Evolutionary conservation across 2,329 filamentous ascomycete genomes (phyloP).

Genomic region (Chrysoporthe austroafricana): DNA sequence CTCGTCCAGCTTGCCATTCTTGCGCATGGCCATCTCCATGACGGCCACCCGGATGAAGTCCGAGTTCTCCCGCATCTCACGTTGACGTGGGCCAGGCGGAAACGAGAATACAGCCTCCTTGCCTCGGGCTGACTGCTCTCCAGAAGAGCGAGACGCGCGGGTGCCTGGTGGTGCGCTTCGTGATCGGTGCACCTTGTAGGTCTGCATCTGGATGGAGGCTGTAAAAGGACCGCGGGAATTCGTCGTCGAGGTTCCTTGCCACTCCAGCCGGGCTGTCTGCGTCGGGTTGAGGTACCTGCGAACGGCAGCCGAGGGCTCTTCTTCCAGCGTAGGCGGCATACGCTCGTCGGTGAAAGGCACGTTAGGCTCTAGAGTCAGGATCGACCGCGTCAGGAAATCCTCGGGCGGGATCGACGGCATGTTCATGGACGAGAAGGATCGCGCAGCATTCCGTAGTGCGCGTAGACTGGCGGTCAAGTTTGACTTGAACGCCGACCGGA

Average conservation of each 20-base stretch:
- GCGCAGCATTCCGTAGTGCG: constrained; percentile 66
- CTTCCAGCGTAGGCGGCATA: constrained; percentile 63
- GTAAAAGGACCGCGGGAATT: constrained; percentile 50
- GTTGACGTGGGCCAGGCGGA: constrained; percentile 58
- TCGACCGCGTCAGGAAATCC: constrained; percentile 68
- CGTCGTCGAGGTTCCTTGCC: constrained; percentile 33
- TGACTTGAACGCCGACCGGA: constrained; percentile 67
- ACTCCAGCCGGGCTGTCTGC: constrained; percentile 52
- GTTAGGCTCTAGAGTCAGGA: constrained; percentile 68
- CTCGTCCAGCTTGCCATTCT: constrained; percentile 67
- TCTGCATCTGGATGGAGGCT: constrained; percentile 74
- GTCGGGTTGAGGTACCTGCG: constrained; percentile 71
- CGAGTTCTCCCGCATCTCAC: constrained; percentile 71
- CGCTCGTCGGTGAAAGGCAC: constrained; percentile 71
- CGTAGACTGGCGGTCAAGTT: constrained; percentile 70
- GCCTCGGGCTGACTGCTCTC: constrained; percentile 35
- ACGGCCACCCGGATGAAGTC: constrained; percentile 74
- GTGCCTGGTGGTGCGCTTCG: constrained; percentile 41
- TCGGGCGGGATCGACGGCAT: constrained; percentile 67
- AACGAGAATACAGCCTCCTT: constrained; percentile 36
- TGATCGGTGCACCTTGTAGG: constrained; percentile 63
- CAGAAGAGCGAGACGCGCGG: constrained; percentile 21
- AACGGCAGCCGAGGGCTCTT: constrained; percentile 68
- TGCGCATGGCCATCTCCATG: constrained; percentile 74
- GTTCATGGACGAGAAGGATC: constrained; percentile 65